Percentiles rank a stretch among this genome's conserved stretches.
Evolutionary conservation across 805 yeast genomes (phyloP).

Genomic region (Teunomyces tritomae): DNA sequence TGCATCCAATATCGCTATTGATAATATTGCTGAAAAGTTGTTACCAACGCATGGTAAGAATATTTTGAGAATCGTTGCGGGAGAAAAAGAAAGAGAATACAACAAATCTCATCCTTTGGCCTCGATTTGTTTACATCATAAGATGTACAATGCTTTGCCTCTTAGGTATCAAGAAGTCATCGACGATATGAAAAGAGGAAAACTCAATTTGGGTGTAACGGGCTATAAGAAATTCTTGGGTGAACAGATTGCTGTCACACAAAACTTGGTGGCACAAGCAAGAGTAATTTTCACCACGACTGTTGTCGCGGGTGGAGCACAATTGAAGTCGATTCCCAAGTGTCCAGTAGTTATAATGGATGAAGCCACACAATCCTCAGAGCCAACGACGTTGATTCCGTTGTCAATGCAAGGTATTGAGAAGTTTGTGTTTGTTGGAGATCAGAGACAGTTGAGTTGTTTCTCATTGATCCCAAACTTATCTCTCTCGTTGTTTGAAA

Average conservation of each 20-base stretch:
- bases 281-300: conserved; percentile 71
- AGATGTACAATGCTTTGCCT: conserved; percentile 50
- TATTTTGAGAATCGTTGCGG: conserved; percentile 57
- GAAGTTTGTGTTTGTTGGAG: conserved; percentile 71
- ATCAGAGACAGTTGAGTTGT: conserved; percentile 70
- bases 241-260: conserved; percentile 43
- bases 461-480: conserved; percentile 67
- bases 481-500: conserved; percentile 66
- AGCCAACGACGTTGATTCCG: conserved; percentile 69
- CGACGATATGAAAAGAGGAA: conserved; percentile 38
- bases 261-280: conserved; percentile 57
- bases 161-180: conserved; percentile 40
- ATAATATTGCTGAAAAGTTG: conserved; percentile 70
- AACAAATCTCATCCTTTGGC: conserved; percentile 53
- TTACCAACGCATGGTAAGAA: conserved; percentile 48
- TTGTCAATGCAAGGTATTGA: conserved; percentile 65
- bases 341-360: conserved; percentile 74
- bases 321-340: conserved; percentile 51
- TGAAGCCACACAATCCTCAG: conserved; percentile 76
- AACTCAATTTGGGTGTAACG: conserved; percentile 26
- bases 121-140: conserved; percentile 63
- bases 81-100: conserved; percentile 62
- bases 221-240: conserved; percentile 49
- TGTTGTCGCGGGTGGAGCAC: conserved; percentile 68
- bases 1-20: conserved; percentile 73